phyloP scores from a whole-genome alignment of 176 grass and related monocot genomes.

The Hsuehochloa calcarea region DNA sequence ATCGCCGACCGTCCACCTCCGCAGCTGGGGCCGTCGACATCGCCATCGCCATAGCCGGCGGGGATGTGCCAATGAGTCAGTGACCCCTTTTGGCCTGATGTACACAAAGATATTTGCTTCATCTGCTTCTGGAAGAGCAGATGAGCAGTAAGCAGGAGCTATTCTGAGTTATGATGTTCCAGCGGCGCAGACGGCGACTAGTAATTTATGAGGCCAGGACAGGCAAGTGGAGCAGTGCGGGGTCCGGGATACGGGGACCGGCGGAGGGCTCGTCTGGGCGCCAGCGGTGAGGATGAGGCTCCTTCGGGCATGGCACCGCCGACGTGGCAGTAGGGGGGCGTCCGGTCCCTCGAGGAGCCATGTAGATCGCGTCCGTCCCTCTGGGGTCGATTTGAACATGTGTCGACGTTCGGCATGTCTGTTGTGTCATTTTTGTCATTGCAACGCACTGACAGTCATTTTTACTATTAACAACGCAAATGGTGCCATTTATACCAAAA shows the following conservation, averaged over 20 bases:
- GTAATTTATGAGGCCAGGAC: background rate
- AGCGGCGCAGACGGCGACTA: background rate
- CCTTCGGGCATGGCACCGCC: too few relatives aligned
- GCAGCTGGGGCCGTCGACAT: background rate
- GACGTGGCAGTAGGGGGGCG: too few relatives aligned
- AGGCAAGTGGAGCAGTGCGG: background rate
- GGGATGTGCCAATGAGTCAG: background rate
- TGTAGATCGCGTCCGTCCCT: too few relatives aligned
- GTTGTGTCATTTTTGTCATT: too few relatives aligned
- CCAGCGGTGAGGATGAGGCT: too few relatives aligned
- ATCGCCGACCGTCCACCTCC: background rate
- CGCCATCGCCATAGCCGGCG: background rate
- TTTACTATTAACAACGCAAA: too few relatives aligned
- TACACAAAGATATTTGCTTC: background rate
- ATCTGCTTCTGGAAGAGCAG: background rate
- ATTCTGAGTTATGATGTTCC: background rate
- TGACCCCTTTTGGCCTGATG: background rate
- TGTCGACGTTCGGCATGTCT: too few relatives aligned
- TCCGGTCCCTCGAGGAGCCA: rapidly evolving
- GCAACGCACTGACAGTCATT: too few relatives aligned
- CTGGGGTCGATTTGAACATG: too few relatives aligned
- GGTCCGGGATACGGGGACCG: too few relatives aligned
- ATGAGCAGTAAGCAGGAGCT: background rate
- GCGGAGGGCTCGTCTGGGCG: too few relatives aligned
- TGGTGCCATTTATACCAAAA: too few relatives aligned